Evolutionary conservation across 2,329 filamentous ascomycete genomes (phyloP).

Genomic region (Neobulgaria alba): DNA sequence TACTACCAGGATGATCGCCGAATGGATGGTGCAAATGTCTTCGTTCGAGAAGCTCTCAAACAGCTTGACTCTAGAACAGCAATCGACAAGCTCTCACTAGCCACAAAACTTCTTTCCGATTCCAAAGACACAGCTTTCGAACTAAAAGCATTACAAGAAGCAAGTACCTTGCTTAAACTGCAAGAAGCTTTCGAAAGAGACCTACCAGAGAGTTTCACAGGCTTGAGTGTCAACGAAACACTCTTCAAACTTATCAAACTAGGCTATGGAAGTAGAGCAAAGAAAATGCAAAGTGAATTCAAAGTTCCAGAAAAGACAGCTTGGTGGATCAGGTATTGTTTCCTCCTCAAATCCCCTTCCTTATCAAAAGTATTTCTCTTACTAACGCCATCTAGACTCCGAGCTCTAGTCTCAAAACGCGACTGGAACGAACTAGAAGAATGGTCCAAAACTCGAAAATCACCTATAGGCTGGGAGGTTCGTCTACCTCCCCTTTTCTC

Average conservation of each 20-base stretch:
- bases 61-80: conserved; percentile 63
- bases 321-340: conserved; percentile 65
- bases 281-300: conserved; percentile 85
- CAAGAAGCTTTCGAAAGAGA: conserved; percentile 86
- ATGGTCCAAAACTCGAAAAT: conserved; percentile 66
- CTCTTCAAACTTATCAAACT: conserved; percentile 78
- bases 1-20: conserved; percentile 96
- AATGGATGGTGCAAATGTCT: conserved; percentile 78
- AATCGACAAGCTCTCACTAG: conserved; percentile 80
- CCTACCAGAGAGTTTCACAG: conserved; percentile 66
- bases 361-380: not conserved
- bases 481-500: conserved; percentile 5
- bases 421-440: conserved; percentile 94
- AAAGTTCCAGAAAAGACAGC: conserved; percentile 84
- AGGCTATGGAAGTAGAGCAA: conserved; percentile 75
- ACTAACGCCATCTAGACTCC: conserved; percentile 44
- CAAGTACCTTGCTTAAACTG: conserved; percentile 68
- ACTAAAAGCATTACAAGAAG: conserved; percentile 68
- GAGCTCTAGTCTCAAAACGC: conserved; percentile 80
- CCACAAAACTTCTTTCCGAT: conserved; percentile 73
- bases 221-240: conserved; percentile 83
- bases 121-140: conserved; percentile 72
- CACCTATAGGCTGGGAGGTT: conserved; percentile 84
- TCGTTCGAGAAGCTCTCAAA: conserved; percentile 72
- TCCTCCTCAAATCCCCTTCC: not conserved